Evolutionary conservation across 345 rosid species (phyloP).

Genomic region (Excoecaria agallocha): DNA sequence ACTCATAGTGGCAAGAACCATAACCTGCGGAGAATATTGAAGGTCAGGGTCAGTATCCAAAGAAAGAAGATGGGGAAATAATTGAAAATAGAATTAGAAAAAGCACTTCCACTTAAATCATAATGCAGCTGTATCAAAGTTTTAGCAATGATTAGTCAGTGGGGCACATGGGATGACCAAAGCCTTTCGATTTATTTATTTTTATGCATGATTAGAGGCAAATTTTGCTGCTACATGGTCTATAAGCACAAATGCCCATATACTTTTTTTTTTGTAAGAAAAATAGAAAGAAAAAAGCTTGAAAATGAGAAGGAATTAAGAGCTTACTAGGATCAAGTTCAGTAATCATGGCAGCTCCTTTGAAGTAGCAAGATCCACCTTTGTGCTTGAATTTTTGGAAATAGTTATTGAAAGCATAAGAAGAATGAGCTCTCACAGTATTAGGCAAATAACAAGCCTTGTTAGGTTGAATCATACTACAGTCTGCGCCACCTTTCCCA

Average conservation of each 20-base stretch:
- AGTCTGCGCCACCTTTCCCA: slow-evolving; percentile 58
- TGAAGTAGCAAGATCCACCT: slow-evolving; percentile 82
- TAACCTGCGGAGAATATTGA: slow-evolving; percentile 37
- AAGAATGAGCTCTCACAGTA: slow-evolving; percentile 65
- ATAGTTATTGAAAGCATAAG: slow-evolving; percentile 75
- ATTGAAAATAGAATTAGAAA: not conserved
- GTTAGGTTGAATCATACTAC: slow-evolving; percentile 50
- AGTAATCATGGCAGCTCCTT: slow-evolving; percentile 67
- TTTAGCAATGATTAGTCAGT: not conserved
- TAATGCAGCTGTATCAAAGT: not conserved
- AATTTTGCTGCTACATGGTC: not conserved
- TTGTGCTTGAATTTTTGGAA: slow-evolving; percentile 57
- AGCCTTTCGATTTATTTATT: too few relatives aligned
- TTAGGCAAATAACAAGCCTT: slow-evolving; percentile 69
- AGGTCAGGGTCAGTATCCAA: not conserved
- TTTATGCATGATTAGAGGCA: not conserved
- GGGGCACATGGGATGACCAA: slow-evolving; percentile 16
- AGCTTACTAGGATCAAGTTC: slow-evolving; percentile 75
- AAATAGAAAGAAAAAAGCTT: not conserved
- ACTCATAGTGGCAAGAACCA: slow-evolving; percentile 40
- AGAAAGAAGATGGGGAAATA: not conserved
- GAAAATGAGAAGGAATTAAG: not conserved
- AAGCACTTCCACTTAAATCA: not conserved
- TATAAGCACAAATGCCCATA: too few relatives aligned
- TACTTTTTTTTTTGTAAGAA: not conserved